Percentiles rank a stretch among this genome's conserved stretches.
These are phyloP conservation scores for Cladobotryum protrusum DNA, from an alignment of 2,329 filamentous ascomycete genomes.

Conservation along the genomic window DNA sequence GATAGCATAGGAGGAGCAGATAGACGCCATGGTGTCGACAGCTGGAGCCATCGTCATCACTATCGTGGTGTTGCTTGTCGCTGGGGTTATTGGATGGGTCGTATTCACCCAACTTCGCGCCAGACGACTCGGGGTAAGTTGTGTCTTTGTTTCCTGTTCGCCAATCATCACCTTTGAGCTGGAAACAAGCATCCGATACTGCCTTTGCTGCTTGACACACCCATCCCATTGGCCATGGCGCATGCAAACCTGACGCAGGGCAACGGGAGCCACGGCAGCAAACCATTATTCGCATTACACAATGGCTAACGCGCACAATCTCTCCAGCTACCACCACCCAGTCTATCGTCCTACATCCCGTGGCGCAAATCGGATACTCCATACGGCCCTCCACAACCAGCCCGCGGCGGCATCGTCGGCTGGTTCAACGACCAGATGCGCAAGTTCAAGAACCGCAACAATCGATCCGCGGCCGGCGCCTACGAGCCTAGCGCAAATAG, in stretches of 20 bases:
- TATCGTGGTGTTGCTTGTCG: slow-evolving; percentile 55
- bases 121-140: slow-evolving; percentile 60
- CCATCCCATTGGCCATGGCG: no score
- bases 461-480: slow-evolving; percentile 60
- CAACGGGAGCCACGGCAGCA: slow-evolving; percentile 7
- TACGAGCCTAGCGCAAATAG: slow-evolving; percentile 53
- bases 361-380: slow-evolving; percentile 50
- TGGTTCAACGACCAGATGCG: slow-evolving; percentile 66
- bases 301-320: slow-evolving; percentile 1
- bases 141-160: background rate
- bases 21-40: slow-evolving; percentile 46
- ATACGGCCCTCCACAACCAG: slow-evolving; percentile 47
- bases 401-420: slow-evolving; percentile 58
- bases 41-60: slow-evolving; percentile 68
- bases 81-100: slow-evolving; percentile 58
- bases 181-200: no score
- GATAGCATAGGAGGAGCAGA: background rate
- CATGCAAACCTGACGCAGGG: no score
- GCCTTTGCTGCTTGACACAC: no score
- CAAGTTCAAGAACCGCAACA: slow-evolving; percentile 58
- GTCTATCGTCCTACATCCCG: slow-evolving; percentile 62
- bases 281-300: background rate
- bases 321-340: slow-evolving; percentile 60
- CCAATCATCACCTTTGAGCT: no score
- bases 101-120: slow-evolving; percentile 67